These are phyloP conservation scores for Russula ochroleuca DNA, from an alignment of 768 basidiomycete genomes.

Conservation along the genomic window DNA sequence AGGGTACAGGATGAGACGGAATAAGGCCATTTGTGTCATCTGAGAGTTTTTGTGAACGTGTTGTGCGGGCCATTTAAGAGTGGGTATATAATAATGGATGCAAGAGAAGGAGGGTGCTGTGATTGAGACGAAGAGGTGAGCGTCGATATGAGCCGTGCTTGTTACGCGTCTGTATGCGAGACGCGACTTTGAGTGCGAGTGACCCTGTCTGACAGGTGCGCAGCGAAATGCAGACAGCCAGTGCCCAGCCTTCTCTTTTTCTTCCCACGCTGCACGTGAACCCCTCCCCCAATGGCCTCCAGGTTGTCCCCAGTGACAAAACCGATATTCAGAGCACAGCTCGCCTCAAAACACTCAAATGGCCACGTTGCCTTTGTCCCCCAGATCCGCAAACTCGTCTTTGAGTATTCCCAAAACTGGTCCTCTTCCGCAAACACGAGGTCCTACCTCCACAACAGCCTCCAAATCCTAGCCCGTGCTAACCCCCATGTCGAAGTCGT, in stretches of 20 bases:
- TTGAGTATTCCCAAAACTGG: constrained; percentile 85
- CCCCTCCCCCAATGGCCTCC: constrained; percentile 35
- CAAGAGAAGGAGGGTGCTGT: background rate
- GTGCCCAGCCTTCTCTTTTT: background rate
- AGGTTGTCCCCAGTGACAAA: constrained; percentile 30
- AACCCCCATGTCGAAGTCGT: constrained; percentile 87
- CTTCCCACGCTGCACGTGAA: constrained; percentile 25
- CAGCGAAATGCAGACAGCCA: background rate
- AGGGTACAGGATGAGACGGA: constrained; percentile 20
- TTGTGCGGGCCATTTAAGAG: constrained; percentile 65
- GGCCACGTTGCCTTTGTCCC: constrained; percentile 73
- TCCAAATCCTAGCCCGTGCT: constrained; percentile 58
- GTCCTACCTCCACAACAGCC: constrained; percentile 58
- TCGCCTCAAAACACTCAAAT: constrained; percentile 63
- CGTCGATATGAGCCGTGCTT: constrained; percentile 24
- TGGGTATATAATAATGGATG: constrained; percentile 19
- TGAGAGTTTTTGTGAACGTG: constrained; percentile 55
- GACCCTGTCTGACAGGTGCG: background rate
- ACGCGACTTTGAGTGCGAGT: constrained; percentile 25
- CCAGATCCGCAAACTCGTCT: constrained; percentile 77
- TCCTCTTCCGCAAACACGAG: constrained; percentile 71
- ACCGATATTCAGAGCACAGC: constrained; percentile 44
- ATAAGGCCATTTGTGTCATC: constrained; percentile 36
- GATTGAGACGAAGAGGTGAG: constrained; percentile 18
- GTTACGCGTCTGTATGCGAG: constrained; percentile 36